phyloP scores from a whole-genome alignment of 2,329 filamentous ascomycete genomes.

The Colletotrichum falcatum region DNA sequence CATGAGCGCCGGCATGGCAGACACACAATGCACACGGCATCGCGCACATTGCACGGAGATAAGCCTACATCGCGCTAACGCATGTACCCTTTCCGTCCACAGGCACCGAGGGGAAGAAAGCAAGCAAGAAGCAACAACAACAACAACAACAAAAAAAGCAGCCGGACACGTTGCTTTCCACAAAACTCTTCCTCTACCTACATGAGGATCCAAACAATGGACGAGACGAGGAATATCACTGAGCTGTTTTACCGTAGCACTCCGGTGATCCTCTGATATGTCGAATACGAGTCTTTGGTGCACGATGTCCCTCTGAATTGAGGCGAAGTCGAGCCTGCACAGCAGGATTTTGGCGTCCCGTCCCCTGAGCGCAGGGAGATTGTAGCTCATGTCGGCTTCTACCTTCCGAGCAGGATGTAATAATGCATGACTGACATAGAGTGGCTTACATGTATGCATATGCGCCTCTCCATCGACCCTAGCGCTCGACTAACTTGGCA shows the following conservation, averaged over 20 bases:
- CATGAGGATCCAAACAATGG: background rate
- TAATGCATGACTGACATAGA: background rate
- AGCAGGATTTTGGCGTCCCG: too few relatives aligned
- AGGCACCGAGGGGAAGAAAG: background rate
- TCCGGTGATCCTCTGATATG: too few relatives aligned
- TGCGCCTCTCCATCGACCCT: slow-evolving; percentile 9
- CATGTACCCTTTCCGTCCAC: background rate
- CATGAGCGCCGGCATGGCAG: too few relatives aligned
- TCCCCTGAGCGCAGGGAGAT: too few relatives aligned
- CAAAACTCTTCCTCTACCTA: background rate
- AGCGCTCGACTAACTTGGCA: background rate
- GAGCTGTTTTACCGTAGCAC: too few relatives aligned
- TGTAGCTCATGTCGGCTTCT: background rate
- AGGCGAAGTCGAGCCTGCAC: background rate
- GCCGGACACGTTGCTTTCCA: background rate
- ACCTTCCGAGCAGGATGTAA: background rate
- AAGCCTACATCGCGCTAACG: background rate
- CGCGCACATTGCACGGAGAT: background rate
- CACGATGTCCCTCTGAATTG: background rate
- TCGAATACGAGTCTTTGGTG: background rate
- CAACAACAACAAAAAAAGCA: background rate
- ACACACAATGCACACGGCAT: background rate
- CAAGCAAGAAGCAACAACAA: background rate
- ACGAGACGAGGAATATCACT: background rate
- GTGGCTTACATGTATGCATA: slow-evolving; percentile 2